These are phyloP conservation scores for Mycena epipterygia DNA, from an alignment of 768 basidiomycete species.

Conservation along the genomic window DNA sequence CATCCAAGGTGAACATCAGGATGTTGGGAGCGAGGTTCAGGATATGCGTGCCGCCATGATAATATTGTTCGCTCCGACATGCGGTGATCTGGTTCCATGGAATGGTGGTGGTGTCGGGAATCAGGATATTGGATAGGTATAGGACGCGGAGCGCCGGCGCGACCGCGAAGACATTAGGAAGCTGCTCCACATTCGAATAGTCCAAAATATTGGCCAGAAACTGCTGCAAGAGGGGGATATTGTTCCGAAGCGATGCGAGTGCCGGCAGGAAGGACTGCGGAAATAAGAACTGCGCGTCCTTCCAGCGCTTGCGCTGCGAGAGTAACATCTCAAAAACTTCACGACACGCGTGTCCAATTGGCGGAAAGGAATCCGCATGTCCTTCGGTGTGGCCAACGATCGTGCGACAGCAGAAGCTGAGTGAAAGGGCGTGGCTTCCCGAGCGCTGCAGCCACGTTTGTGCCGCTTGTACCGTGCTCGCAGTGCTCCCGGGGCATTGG, in stretches of 20 bases:
- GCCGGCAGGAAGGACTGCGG: neutral
- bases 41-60: neutral
- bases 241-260: neutral
- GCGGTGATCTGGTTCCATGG: neutral
- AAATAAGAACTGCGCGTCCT: too few species aligned
- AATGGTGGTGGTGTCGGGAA: neutral
- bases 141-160: neutral
- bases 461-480: too few species aligned
- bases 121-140: neutral
- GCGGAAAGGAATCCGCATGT: neutral
- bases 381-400: too few species aligned
- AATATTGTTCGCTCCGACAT: neutral
- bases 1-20: too few species aligned
- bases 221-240: constrained; percentile 1
- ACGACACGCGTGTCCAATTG: neutral
- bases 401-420: neutral
- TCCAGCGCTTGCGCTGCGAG: too few species aligned
- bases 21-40: neutral
- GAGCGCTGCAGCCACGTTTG: neutral
- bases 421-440: neutral
- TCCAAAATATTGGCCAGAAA: neutral
- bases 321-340: too few species aligned
- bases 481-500: neutral
- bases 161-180: neutral
- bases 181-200: neutral